These are phyloP conservation scores for Isabelozyma heimii DNA, from an alignment of 805 yeast genomes.

Conservation along the genomic window DNA sequence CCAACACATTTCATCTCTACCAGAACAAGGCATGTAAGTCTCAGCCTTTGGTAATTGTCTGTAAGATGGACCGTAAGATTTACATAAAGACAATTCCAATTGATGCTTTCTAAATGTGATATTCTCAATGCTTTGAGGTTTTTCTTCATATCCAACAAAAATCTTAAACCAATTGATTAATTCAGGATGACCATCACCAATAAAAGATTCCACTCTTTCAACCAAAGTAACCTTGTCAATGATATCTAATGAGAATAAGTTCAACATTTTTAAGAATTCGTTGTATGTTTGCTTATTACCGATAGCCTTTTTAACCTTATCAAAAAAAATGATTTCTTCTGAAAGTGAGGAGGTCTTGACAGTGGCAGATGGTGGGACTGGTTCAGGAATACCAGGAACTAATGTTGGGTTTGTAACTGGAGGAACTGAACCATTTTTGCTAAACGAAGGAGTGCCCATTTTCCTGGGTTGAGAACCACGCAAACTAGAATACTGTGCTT, in stretches of 20 bases:
- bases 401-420: constrained; percentile 55
- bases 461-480: constrained; percentile 31
- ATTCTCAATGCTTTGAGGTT: constrained; percentile 84
- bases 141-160: constrained; percentile 85
- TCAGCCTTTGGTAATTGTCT: constrained; percentile 90
- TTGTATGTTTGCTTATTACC: constrained; percentile 87
- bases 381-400: constrained; percentile 85
- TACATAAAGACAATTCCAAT: constrained; percentile 83
- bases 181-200: constrained; percentile 74
- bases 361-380: constrained; percentile 49
- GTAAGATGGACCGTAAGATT: constrained; percentile 94
- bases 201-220: constrained; percentile 77
- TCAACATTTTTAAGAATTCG: constrained; percentile 86
- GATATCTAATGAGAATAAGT: constrained; percentile 85
- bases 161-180: constrained; percentile 87
- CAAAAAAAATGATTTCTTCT: constrained; percentile 89
- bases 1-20: constrained; percentile 99
- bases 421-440: constrained; percentile 33
- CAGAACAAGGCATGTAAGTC: constrained; percentile 95
- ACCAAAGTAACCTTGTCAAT: constrained; percentile 81
- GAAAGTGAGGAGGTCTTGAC: constrained; percentile 59
- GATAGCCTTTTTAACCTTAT: constrained; percentile 83
- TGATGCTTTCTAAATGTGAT: constrained; percentile 87
- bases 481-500: constrained; percentile 48
- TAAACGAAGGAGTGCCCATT: constrained; percentile 2